phyloP scores from a whole-genome alignment of 2,329 filamentous ascomycete genomes.

The Colletotrichum viniferum region DNA sequence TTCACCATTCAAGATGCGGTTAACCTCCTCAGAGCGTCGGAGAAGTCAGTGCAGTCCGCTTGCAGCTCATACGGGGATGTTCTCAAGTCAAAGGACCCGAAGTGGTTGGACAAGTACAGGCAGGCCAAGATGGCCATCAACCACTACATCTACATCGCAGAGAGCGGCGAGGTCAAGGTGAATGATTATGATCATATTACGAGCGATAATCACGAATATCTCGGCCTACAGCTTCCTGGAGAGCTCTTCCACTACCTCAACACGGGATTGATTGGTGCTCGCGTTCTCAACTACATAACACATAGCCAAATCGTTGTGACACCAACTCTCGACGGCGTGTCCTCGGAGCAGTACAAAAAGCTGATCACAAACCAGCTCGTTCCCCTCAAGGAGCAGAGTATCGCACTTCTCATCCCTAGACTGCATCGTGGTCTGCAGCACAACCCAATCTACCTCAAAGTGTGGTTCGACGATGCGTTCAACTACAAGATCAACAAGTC shows the following conservation, averaged over 20 bases:
- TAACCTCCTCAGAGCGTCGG: constrained; percentile 73
- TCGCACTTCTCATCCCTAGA: constrained; percentile 78
- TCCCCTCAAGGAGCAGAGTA: constrained; percentile 74
- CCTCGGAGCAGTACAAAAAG: constrained; percentile 79
- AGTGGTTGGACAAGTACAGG: constrained; percentile 86
- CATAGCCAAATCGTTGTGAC: constrained; percentile 78
- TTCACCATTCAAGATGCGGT: constrained; percentile 76
- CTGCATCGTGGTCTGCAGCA: constrained; percentile 84
- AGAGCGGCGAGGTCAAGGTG: constrained; percentile 77
- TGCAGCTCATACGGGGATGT: constrained; percentile 84
- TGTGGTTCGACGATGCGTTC: constrained; percentile 81
- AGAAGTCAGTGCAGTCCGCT: constrained; percentile 73
- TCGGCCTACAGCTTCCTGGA: constrained; percentile 86
- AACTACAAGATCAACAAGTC: constrained; percentile 68
- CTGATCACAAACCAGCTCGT: constrained; percentile 78
- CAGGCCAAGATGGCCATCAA: constrained; percentile 85
- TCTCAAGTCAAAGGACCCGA: constrained; percentile 69
- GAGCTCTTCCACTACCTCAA: constrained; percentile 93
- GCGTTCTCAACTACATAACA: constrained; percentile 82
- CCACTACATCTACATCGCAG: constrained; percentile 83
- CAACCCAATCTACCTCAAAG: constrained; percentile 76
- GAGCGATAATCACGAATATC: constrained; percentile 84
- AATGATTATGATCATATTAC: constrained; percentile 77
- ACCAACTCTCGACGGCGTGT: constrained; percentile 85
- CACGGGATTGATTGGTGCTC: constrained; percentile 77